Base-by-base conservation (phyloP, 1,139 yeast genomes). In the Kazachstania sp. region DNA sequence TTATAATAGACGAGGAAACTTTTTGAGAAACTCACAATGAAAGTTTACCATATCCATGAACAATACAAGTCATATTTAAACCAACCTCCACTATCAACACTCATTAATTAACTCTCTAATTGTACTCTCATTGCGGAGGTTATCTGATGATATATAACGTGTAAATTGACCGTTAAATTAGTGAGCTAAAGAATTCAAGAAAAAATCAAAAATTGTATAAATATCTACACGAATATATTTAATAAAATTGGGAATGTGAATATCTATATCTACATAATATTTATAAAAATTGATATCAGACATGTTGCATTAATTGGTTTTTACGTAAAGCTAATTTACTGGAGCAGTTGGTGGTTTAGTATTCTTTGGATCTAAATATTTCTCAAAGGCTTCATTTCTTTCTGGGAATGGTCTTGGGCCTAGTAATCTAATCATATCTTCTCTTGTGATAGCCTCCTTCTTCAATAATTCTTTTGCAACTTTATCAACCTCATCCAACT, bases 371-470 rank as follows among this genome's bases (percentile, higher is more conserved):
- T 63, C 68, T 50, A 73, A 65, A 63, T 92, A 92, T 66, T 90
- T 88, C 67, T 87, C 95, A 71, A 90, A 90, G 3, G 96, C 96
- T 59, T 87, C 96, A 59, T 88, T 88, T 56, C 79, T 79, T 63
- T 88, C 96, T 6, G 86, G 83, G 74, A 83, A 90, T 12, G 96
- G 96, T 54, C 97, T 77, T 58, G 85, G 83, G 1, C 97, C 97
- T 45, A 90, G 73, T 45, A 90, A 67, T 54, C 88, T 73, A 51
- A 87, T 80, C 92, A 90, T 86, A 65, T 90, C 97, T 55, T 85
- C 92, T 65, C 97, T 78, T 2, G 94, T 85, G 41, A 90, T 77
- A 36, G 85, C 92, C 64, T 90, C 97, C 65, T 88, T 90, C 51
- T 73, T 71, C 56, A 90, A 72, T 51, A 94, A 72, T 60, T 85